phyloP scores from a whole-genome alignment of 2,329 filamentous ascomycete species.

The Beauveria australis region DNA sequence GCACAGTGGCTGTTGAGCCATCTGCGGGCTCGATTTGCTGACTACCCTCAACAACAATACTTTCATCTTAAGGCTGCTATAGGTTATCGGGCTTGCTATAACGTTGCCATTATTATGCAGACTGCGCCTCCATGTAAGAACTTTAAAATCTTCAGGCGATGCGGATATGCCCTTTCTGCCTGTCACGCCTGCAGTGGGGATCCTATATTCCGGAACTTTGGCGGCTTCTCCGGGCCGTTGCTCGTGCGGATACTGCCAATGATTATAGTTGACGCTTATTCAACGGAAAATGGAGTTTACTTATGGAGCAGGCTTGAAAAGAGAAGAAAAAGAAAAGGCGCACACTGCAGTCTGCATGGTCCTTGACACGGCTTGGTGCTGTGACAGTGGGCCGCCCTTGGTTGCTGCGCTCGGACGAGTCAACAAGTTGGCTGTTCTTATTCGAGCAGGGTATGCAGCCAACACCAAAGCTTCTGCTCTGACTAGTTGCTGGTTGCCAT shows the following conservation, averaged over 20 bases:
- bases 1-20: not conserved
- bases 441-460: too few species aligned
- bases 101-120: not conserved
- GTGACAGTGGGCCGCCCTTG: not conserved
- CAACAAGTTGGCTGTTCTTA: not conserved
- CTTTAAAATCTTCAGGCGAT: not conserved
- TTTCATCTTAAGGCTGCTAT: not conserved
- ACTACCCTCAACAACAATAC: too few species aligned
- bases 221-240: conserved; percentile 6
- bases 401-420: not conserved
- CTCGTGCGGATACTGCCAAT: not conserved
- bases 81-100: not conserved
- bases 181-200: not conserved
- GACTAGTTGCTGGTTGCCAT: too few species aligned
- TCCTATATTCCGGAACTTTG: not conserved
- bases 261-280: not conserved
- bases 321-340: too few species aligned
- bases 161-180: not conserved
- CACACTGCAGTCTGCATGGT: not conserved
- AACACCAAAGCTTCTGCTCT: too few species aligned
- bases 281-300: not conserved
- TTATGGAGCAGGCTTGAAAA: not conserved
- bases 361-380: not conserved
- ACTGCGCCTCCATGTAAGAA: not conserved
- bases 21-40: not conserved